phyloP scores from a whole-genome alignment of 352 stramenopile genomes.

The Thraustochytrium aureum region DNA sequence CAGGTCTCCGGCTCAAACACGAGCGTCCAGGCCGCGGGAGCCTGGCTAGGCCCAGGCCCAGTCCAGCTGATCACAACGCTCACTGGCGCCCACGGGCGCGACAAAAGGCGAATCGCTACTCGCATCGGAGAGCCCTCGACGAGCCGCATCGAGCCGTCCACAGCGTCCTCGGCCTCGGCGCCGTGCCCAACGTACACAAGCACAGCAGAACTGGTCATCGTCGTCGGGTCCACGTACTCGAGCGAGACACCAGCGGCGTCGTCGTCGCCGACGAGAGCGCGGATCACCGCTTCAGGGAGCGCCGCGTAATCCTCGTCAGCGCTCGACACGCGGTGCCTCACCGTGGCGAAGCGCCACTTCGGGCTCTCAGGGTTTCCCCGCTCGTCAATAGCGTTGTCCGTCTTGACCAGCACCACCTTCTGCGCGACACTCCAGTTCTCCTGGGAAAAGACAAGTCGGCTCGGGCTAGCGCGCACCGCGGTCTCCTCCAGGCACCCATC shows the following conservation, averaged over 20 bases:
- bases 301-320: not conserved
- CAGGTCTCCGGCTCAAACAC: too few species aligned
- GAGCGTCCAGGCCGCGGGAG: too few species aligned
- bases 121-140: too few species aligned
- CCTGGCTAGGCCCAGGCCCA: too few species aligned
- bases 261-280: not conserved
- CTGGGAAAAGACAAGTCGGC: not conserved
- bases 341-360: not conserved
- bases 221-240: too few species aligned
- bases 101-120: too few species aligned
- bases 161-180: too few species aligned
- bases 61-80: too few species aligned
- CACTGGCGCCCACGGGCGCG: too few species aligned
- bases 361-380: not conserved
- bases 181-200: too few species aligned
- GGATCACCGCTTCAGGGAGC: not conserved
- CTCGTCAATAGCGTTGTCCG: slow-evolving; percentile 32
- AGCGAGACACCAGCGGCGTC: not conserved
- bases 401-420: slow-evolving; percentile 1
- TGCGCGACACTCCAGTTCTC: slow-evolving; percentile 18
- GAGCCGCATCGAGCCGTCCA: too few species aligned
- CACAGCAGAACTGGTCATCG: too few species aligned
- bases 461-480: not conserved
- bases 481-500: not conserved
- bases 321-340: not conserved